Evolutionary conservation across 495 filamentous ascomycete species (phyloP), one percentile per base, ranked within the genome.

Genomic region (Penicillium bialowiezense): DNA sequence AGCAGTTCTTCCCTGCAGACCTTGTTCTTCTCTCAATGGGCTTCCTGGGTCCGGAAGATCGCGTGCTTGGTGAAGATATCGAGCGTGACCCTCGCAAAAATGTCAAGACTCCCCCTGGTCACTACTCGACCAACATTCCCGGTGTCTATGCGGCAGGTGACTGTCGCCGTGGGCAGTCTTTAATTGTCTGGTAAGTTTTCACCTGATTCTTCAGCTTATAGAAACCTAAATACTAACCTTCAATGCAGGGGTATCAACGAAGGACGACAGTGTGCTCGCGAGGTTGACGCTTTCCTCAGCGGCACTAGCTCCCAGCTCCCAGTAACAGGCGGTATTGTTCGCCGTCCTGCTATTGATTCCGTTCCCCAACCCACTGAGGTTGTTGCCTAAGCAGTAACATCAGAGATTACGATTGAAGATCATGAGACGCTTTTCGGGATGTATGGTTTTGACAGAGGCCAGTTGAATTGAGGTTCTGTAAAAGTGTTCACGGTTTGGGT

Each of bases 11-110:
- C 85, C 90, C 90, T 15, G 93, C 93, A 9, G 93, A 98, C 55
- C 84, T 98, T 29, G 92, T 98, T 38, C 87, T 98, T 24, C 76
- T 98, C 20, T 96, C 92, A 19, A 98, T 98, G 93, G 93, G 93
- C 57, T 98, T 98, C 86, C 76, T 98, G 48, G 93, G 93, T 13
- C 93, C 93, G 2, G 93, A 99, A 74, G 91, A 88, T 44, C 86
- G 90, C 47, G 81, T 96, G 14, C 74, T 99, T 17, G 91, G 89
- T 19, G 86, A 87, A 31, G 80, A 87, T 12, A 86, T 99, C 42
- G 91, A 97, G 74, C 90, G 89, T 67, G 93, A 99, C 68, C 78
- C 81, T 24, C 83, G 95, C 50, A 96, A 96, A 84, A 99, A 97
- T 62, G 86, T 99, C 70, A 97, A 99, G 85, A 97, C 93, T 15